phyloP scores from a whole-genome alignment of 257 asterid species.

The Primulina tabacum region DNA sequence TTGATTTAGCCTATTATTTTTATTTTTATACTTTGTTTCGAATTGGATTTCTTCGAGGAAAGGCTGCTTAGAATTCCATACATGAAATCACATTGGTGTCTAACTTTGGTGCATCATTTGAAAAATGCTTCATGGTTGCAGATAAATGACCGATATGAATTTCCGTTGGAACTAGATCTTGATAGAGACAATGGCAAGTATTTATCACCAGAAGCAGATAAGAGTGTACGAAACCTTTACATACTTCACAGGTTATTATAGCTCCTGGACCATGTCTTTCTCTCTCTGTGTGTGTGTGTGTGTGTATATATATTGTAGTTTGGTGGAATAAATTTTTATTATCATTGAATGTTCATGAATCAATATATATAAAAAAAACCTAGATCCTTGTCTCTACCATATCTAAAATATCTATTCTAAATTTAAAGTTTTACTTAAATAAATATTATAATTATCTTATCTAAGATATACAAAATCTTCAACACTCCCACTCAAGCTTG shows the following conservation, averaged over 20 bases:
- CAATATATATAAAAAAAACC: too few species aligned
- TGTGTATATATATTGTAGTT: too few species aligned
- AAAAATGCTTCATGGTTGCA: constrained; percentile 37
- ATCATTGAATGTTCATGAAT: too few species aligned
- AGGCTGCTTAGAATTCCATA: constrained; percentile 1
- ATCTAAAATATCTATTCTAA: too few species aligned
- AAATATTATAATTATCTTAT: too few species aligned
- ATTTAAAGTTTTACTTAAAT: too few species aligned
- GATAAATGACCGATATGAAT: constrained; percentile 98
- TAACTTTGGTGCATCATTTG: constrained; percentile 5
- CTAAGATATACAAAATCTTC: too few species aligned
- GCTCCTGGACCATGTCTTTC: constrained; percentile 14
- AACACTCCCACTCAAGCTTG: too few species aligned
- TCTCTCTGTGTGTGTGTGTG: background rate
- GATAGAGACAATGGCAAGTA: constrained; percentile 90
- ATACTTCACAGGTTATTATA: constrained; percentile 76
- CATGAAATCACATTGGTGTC: background rate
- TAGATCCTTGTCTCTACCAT: too few species aligned
- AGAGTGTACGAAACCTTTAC: constrained; percentile 86
- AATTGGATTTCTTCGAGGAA: constrained; percentile 7
- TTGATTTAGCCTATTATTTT: constrained; percentile 2
- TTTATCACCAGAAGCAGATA: constrained; percentile 91
- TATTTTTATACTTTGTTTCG: constrained; percentile 1
- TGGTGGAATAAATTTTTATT: too few species aligned
- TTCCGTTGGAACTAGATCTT: constrained; percentile 93